Conservation (phyloP, 106 monocot species). For the Platanthera guangdongensis region DNA sequence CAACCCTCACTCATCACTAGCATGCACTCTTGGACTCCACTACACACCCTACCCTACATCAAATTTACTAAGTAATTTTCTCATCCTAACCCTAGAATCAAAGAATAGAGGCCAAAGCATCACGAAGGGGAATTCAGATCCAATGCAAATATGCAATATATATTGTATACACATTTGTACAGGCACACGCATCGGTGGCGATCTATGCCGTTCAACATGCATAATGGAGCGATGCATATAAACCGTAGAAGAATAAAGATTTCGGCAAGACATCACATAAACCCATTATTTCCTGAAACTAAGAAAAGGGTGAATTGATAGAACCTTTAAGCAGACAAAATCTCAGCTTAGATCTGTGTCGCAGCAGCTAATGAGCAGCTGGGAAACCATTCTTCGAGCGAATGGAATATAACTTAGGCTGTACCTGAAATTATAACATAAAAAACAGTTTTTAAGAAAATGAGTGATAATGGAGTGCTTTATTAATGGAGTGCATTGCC, state of each 20-base stretch:
- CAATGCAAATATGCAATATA: too few relatives aligned
- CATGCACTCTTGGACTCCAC: too few relatives aligned
- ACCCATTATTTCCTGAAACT: neutral
- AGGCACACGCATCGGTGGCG: too few relatives aligned
- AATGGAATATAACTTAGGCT: constrained; percentile 94
- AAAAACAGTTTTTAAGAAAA: neutral
- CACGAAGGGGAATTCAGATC: too few relatives aligned
- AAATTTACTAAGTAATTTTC: too few relatives aligned
- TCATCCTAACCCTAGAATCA: too few relatives aligned
- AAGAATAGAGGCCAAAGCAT: too few relatives aligned
- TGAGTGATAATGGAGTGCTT: too few relatives aligned
- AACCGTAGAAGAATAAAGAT: neutral
- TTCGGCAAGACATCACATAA: neutral
- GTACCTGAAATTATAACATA: constrained; percentile 53
- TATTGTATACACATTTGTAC: too few relatives aligned
- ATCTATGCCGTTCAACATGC: neutral
- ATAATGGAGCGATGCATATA: neutral
- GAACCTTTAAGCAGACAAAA: neutral
- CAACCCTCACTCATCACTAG: too few relatives aligned
- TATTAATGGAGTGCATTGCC: neutral
- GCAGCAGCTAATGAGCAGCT: constrained; percentile 59
- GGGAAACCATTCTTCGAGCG: constrained; percentile 79
- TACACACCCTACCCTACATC: too few relatives aligned
- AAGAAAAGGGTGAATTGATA: neutral
- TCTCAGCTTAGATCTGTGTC: constrained; percentile 65